Percentiles rank a stretch among this genome's conserved stretches.
phyloP scores from a whole-genome alignment of 83 land plant genomes.

The Picea engelmannii region DNA sequence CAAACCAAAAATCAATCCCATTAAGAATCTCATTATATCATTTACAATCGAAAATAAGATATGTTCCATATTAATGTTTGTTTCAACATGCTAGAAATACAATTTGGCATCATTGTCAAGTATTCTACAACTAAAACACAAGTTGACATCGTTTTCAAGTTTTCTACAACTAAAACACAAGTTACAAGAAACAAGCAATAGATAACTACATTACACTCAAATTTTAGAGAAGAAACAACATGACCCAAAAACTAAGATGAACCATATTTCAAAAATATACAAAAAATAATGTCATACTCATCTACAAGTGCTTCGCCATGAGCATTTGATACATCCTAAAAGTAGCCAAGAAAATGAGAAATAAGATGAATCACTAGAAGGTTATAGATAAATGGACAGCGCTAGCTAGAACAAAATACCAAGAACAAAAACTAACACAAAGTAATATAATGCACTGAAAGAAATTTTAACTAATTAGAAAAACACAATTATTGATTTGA shows the following conservation, averaged over 20 bases:
- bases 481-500: neutral
- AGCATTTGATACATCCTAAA: constrained; percentile 76
- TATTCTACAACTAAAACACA: neutral
- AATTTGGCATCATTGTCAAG: neutral
- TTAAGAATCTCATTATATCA: constrained; percentile 66
- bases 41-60: constrained; percentile 68
- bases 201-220: neutral
- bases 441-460: neutral
- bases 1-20: constrained; percentile 47
- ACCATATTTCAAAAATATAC: neutral
- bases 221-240: neutral
- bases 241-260: neutral
- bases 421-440: neutral
- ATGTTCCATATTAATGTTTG: constrained; percentile 61
- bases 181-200: neutral
- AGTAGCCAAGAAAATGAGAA: neutral
- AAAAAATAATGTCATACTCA: constrained; percentile 84
- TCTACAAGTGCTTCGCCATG: constrained; percentile 86
- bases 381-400: neutral
- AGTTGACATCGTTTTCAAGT: no score
- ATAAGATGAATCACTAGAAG: neutral
- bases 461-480: neutral
- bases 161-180: no score
- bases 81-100: constrained; percentile 64
- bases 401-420: no score